Percentiles rank a stretch among this genome's conserved stretches.
phyloP scores from a whole-genome alignment of 2,329 filamentous ascomycete species.

The Tympanopsis confertula region DNA sequence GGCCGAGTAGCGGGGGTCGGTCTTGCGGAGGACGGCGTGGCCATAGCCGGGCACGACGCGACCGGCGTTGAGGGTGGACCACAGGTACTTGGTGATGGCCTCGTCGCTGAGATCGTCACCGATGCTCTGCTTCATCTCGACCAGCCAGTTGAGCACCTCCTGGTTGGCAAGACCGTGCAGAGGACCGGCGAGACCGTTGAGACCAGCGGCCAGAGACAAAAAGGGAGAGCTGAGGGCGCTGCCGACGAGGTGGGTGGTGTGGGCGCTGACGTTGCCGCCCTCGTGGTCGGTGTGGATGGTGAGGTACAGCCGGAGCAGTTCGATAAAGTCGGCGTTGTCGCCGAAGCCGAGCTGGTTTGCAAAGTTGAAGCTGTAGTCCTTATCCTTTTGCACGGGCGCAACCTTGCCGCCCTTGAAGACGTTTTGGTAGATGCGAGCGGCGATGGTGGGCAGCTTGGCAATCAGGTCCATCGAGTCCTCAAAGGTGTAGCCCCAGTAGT shows the following conservation, averaged over 20 bases:
- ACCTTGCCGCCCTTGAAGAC: constrained; percentile 99
- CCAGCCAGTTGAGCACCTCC: constrained; percentile 98
- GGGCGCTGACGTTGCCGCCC: constrained; percentile 95
- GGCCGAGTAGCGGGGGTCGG: constrained; percentile 94
- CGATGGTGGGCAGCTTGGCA: constrained; percentile 97
- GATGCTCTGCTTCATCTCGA: constrained; percentile 92
- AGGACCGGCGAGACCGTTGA: constrained; percentile 95
- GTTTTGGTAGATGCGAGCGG: constrained; percentile 98
- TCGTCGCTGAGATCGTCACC: constrained; percentile 92
- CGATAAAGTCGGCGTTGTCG: constrained; percentile 89
- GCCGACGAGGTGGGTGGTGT: constrained; percentile 97
- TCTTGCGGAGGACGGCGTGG: constrained; percentile 98
- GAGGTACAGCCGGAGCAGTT: constrained; percentile 96
- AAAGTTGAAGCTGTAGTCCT: constrained; percentile 99
- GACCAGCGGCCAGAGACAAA: constrained; percentile 88
- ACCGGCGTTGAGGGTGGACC: constrained; percentile 88
- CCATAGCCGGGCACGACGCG: constrained; percentile 97
- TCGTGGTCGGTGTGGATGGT: constrained; percentile 99
- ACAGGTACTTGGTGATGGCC: constrained; percentile 97
- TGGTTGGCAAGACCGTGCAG: constrained; percentile 99
- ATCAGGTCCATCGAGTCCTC: constrained; percentile 99
- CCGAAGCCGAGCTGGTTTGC: constrained; percentile 98
- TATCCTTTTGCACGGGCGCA: constrained; percentile 87
- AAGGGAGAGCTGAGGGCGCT: constrained; percentile 93
- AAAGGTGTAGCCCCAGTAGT: constrained; percentile 99